Evolutionary conservation across 2,329 filamentous ascomycete genomes (phyloP), one percentile per base, ranked within the genome.

Genomic region (Colletotrichum sidae): DNA sequence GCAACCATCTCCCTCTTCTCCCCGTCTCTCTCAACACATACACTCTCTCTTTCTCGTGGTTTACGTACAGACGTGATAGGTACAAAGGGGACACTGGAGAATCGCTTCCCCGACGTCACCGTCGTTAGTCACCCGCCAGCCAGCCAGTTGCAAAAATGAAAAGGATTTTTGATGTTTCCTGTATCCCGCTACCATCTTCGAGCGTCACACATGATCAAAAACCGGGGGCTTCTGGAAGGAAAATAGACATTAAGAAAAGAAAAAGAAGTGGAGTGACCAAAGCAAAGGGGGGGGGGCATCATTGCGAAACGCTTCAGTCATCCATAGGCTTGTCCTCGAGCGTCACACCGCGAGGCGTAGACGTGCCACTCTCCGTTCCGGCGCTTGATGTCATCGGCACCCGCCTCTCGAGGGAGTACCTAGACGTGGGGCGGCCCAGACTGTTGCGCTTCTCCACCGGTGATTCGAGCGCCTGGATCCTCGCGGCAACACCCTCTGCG

Each of bases 371-470:
- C 46, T 66, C 63, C 10, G 44, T 63, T 45, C 63, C 63, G 53
- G 15, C 39, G 51, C 62, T 61, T 25, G 62, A 41, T 57, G 77
- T 69, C 75, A 80, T 71, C 82, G 81, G 39, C 85, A 78, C 64
- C 83, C 82, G 41, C 83, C 85, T 55, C 74, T 87, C 70, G n/a
- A 66, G 79, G 87, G 68, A 89, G 83, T 67, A 64, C 58, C 84
- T 78, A 25, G 80, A 77, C 65, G 79, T 77, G 69, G 81, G 84
- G 69, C 88, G 83, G 50, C 84, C 83, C 15, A 91, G 76, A 68
- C 89, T 92, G 74, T 90, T 88, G 55, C 89, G 85, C 78, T 91
- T 91, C 70, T 89, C 86, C 2, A 86, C 63, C 69, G 71, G 69
- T 25, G 72, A 72, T 42, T 73, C 72, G 51, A 70, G 60, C 35